Percentiles rank a stretch among this genome's conserved stretches.
phyloP scores from a whole-genome alignment of 257 asterid species.

The Solanum virginianum region DNA sequence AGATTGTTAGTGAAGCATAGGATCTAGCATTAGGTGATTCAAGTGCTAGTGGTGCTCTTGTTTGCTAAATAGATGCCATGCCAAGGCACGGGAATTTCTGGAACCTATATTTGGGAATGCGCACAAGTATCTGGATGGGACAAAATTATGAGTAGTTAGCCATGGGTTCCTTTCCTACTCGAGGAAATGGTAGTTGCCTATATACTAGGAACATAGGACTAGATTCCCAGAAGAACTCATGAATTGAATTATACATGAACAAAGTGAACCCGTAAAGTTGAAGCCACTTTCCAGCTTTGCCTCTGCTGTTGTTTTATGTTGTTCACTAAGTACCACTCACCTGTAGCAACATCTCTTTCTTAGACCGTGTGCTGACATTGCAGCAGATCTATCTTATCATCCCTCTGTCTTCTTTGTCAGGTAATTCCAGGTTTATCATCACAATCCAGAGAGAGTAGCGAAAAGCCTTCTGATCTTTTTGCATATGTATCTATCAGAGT shows the following conservation, averaged over 20 bases:
- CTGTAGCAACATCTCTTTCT: background rate
- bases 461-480: slow-evolving; percentile 31
- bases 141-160: background rate
- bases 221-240: background rate
- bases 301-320: background rate
- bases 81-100: background rate
- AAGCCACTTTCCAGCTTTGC: background rate
- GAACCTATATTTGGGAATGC: background rate
- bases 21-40: background rate
- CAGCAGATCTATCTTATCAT: background rate
- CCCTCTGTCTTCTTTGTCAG: slow-evolving; percentile 20
- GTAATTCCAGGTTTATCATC: slow-evolving; percentile 60
- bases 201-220: background rate
- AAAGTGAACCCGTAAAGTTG: background rate
- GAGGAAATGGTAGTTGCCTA: background rate
- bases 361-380: background rate
- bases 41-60: background rate
- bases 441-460: slow-evolving; percentile 21
- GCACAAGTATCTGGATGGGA: background rate
- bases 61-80: background rate
- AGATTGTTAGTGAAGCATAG: background rate
- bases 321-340: background rate
- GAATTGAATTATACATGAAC: background rate
- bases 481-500: slow-evolving; percentile 36
- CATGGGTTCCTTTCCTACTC: background rate